Base-by-base conservation (phyloP, 805 yeast genomes). In the Jamesozyma piceae region DNA sequence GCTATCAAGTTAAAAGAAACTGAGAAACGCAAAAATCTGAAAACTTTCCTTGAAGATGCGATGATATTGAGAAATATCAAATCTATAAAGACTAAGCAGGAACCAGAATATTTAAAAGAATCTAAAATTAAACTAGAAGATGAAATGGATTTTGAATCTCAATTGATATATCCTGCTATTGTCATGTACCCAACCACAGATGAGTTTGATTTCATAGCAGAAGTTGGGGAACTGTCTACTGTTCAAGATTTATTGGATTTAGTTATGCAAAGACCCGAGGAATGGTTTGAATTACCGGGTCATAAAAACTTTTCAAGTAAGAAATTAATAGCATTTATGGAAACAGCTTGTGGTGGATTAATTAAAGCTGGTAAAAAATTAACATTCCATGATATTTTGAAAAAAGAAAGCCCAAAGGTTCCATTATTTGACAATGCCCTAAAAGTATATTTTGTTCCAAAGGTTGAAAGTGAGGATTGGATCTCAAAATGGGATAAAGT, bases 341-440 rank as follows among this genome's bases (percentile, higher is more conserved):
- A 86, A 60, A 86, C 96, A 0, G 71, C 65, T 27, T 55, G 77
- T 2, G 96, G 96, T 39, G 97, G 97, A 0, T 69, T 90, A 46
- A 80, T 87, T 36, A 87, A 86, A 62, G 77, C 82, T 4, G 95
- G 95, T 22, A 84, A 81, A 59, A 86, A 83, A 49, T 73, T 78
- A 19, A 67, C 83, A 1, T 58, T 90, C 19, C 74, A 76, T 52
- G 73, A 74, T 40, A 82, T 80, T 0, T 68, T 90, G 48, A 72
- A 77, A 65, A 71, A 76, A 39, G 75, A 72, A 30, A 63, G 64
- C 8, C 84, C 94, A 14, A 69, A 69, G 20, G 77, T 86, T 8
- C 95, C 95, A 2, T 60, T 89, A 35, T 79, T 89, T 47, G 95
- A 89, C 53, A 72, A 74, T 46, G 70, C 82, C 32, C 69, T 86